phyloP scores from a whole-genome alignment of 1,139 yeast genomes.

The Nakaseomyces delphensis region DNA sequence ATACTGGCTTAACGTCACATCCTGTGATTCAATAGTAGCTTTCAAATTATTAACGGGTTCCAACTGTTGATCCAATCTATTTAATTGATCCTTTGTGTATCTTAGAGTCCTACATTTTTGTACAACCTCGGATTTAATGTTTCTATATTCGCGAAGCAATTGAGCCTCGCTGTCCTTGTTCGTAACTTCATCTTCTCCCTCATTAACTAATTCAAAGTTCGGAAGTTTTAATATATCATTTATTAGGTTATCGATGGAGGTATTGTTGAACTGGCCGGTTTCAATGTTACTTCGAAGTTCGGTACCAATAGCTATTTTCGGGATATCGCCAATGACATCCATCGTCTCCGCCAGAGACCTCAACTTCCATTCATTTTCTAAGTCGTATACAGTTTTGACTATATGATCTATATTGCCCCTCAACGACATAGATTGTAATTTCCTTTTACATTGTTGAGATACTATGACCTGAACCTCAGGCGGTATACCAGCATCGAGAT shows the following conservation, averaged over 20 bases:
- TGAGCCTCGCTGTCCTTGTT: conserved; percentile 8
- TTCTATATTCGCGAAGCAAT: conserved; percentile 19
- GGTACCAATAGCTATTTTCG: conserved; percentile 15
- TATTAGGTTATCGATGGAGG: conserved; percentile 16
- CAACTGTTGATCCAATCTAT: conserved; percentile 9
- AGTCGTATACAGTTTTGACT: conserved; percentile 10
- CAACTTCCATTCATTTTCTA: conserved; percentile 15
- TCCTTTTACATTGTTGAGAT: background rate
- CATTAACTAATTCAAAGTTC: conserved; percentile 10
- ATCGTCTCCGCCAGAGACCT: conserved; percentile 15
- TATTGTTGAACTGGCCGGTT: conserved; percentile 9
- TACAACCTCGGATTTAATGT: conserved; percentile 15
- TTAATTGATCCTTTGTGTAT: conserved; percentile 11
- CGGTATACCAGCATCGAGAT: background rate
- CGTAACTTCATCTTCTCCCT: conserved; percentile 10
- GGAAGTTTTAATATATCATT: conserved; percentile 21
- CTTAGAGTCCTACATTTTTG: conserved; percentile 16
- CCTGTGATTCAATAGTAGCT: conserved; percentile 8
- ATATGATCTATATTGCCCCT: background rate
- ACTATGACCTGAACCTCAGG: background rate
- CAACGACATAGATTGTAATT: background rate
- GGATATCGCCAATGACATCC: conserved; percentile 21
- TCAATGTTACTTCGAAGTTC: conserved; percentile 12
- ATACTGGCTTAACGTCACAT: conserved; percentile 10
- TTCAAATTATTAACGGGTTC: conserved; percentile 10